phyloP scores from a whole-genome alignment of 2,329 filamentous ascomycete species.

The Trichophyton verrucosum region DNA sequence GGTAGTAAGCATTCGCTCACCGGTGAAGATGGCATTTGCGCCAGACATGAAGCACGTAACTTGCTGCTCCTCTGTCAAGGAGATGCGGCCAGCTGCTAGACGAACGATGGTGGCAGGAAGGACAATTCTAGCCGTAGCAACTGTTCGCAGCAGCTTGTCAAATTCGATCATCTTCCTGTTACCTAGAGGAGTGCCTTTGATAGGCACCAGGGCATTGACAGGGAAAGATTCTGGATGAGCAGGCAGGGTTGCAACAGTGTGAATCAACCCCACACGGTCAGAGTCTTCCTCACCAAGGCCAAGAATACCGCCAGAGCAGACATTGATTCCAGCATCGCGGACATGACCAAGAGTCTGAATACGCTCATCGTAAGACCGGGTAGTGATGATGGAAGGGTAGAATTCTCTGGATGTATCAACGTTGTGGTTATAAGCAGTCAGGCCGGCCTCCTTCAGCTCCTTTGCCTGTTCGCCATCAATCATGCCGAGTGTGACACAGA shows the following conservation, averaged over 20 bases:
- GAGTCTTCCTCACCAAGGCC: slow-evolving; percentile 67
- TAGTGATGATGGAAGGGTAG: slow-evolving; percentile 77
- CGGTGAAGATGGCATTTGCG: slow-evolving; percentile 88
- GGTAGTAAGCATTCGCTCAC: slow-evolving; percentile 91
- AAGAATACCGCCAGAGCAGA: slow-evolving; percentile 80
- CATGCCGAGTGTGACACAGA: slow-evolving; percentile 89
- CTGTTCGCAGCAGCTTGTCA: slow-evolving; percentile 64
- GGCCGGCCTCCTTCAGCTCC: slow-evolving; percentile 68
- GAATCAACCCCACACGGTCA: slow-evolving; percentile 70
- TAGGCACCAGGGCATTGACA: slow-evolving; percentile 81
- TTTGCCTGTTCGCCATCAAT: slow-evolving; percentile 66
- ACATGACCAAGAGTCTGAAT: slow-evolving; percentile 68
- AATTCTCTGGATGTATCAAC: slow-evolving; percentile 82
- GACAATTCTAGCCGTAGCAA: slow-evolving; percentile 69
- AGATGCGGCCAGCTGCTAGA: slow-evolving; percentile 71
- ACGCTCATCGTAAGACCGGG: slow-evolving; percentile 75
- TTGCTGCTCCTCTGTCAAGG: slow-evolving; percentile 79
- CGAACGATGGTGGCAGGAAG: slow-evolving; percentile 80
- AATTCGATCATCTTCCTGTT: slow-evolving; percentile 62
- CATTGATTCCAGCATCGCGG: slow-evolving; percentile 73
- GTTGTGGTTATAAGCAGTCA: slow-evolving; percentile 93
- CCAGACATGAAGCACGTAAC: slow-evolving; percentile 80
- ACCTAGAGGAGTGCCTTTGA: slow-evolving; percentile 76
- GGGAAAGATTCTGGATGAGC: slow-evolving; percentile 81
- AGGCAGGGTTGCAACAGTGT: slow-evolving; percentile 70